These are phyloP conservation scores for Ogataea pignaliae DNA, from an alignment of 805 yeast species.

Conservation along the genomic window DNA sequence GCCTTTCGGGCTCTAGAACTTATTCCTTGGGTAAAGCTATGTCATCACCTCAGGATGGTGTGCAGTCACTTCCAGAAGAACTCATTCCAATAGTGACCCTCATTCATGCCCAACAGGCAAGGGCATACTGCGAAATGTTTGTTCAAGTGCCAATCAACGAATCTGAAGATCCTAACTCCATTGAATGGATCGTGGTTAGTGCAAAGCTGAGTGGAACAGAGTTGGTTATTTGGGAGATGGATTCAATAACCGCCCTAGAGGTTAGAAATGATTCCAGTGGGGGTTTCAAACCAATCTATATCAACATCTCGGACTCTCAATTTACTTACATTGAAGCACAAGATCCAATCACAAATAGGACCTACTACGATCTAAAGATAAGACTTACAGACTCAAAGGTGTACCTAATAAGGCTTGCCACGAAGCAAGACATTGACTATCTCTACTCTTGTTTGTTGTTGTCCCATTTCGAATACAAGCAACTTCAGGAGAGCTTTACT, in stretches of 20 bases:
- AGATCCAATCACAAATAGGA: slow-evolving; percentile 4
- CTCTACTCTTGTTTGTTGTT: slow-evolving; percentile 45
- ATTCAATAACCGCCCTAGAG: slow-evolving; percentile 26
- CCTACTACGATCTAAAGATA: slow-evolving; percentile 15
- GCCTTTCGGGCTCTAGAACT: slow-evolving; percentile 12
- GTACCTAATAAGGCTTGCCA: slow-evolving; percentile 22
- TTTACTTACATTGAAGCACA: slow-evolving; percentile 12
- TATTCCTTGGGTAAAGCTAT: slow-evolving; percentile 14
- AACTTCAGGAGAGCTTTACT: slow-evolving; percentile 58
- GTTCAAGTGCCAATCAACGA: slow-evolving; percentile 22
- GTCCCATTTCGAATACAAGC: slow-evolving; percentile 52
- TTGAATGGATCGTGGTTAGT: slow-evolving; percentile 23
- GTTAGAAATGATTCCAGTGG: slow-evolving; percentile 29
- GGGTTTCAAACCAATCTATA: slow-evolving; percentile 45
- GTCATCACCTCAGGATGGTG: slow-evolving; percentile 12
- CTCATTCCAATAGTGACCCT: slow-evolving; percentile 68
- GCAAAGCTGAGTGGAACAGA: slow-evolving; percentile 46
- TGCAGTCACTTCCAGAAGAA: slow-evolving; percentile 48
- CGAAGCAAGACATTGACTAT: slow-evolving; percentile 23
- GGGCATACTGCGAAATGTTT: slow-evolving; percentile 49
- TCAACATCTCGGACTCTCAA: slow-evolving; percentile 46
- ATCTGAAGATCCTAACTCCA: slow-evolving; percentile 2
- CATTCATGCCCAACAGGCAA: slow-evolving; percentile 62
- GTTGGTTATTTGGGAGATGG: slow-evolving; percentile 43
- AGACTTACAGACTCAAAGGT: slow-evolving; percentile 22